phyloP scores from a whole-genome alignment of 148 eudicot genomes.

The Nepenthes mirabilis region DNA sequence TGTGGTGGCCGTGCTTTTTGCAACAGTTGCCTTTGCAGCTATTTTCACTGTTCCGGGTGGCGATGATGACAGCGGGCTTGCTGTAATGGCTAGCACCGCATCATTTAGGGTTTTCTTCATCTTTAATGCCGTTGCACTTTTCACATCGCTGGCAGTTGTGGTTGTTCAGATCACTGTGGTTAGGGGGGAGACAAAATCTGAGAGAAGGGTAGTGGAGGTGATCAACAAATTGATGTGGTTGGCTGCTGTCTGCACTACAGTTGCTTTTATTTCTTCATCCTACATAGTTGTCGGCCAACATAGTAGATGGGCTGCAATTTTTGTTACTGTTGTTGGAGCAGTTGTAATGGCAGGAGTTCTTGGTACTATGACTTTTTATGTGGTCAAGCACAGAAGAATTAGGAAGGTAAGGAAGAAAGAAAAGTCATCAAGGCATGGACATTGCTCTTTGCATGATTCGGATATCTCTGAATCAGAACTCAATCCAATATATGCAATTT shows the following conservation, averaged over 20 bases:
- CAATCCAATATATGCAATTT: constrained; percentile 57
- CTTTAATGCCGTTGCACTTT: constrained; percentile 48
- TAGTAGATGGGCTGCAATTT: constrained; percentile 39
- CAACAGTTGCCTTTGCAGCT: constrained; percentile 62
- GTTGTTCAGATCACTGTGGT: constrained; percentile 66
- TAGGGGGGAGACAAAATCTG: constrained; percentile 57
- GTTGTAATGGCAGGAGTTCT: constrained; percentile 45
- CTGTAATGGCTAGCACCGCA: constrained; percentile 24
- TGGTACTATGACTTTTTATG: constrained; percentile 59
- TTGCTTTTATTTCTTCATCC: constrained; percentile 55
- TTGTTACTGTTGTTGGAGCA: constrained; percentile 36
- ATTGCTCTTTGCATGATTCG: constrained; percentile 10
- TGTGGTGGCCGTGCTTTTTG: constrained; percentile 64
- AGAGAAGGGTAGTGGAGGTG: constrained; percentile 53
- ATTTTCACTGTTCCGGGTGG: constrained; percentile 64
- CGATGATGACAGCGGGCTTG: constrained; percentile 32
- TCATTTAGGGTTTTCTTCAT: constrained; percentile 53
- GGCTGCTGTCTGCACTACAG: constrained; percentile 56
- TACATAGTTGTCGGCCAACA: constrained; percentile 50
- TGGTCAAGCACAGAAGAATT: constrained; percentile 42
- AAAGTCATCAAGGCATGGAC: constrained; percentile 22
- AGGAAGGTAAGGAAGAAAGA: constrained; percentile 43
- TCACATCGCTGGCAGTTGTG: constrained; percentile 61
- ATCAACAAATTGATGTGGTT: constrained; percentile 81
- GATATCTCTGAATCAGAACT: constrained; percentile 40